Evolutionary conservation across 257 asterid genomes (phyloP), one percentile per base, ranked within the genome.

Genomic region (Handroanthus guayacan): DNA sequence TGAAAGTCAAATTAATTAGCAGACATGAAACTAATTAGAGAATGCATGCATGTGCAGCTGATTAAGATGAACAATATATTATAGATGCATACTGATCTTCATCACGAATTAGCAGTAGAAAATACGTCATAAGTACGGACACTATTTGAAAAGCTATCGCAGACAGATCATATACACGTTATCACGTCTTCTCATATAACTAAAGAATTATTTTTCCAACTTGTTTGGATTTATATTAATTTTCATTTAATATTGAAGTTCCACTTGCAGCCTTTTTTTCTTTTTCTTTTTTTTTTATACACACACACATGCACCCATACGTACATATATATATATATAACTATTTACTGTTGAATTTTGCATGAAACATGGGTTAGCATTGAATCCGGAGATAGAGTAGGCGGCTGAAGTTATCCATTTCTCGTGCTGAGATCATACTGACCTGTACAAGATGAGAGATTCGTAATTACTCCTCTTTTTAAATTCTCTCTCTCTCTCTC

Each of bases 41-140:
- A 25, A 25, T 25, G 31, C 31, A 65, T 57, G 70, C 79, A 79
- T 72, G 78, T 72, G 82, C n/a, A 44, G 75, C 48, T 66, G 75
- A 72, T 57, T 17, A 47, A 47, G 69, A 56, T 64, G 44, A 39
- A 11, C 68, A 38, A n/a, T 31, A n/a, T 31, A 25, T 25, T 25
- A 25, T 25, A 25, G 1, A 25, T 25, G 31, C 31, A 25, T 25
- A 25, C 31, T 25, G 31, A 25, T 25, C 44, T 18, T 60, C 14
- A 9, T 44, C 6, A 38, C 9, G 5, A 17, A 2, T 16, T 18
- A 9, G 61, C 47, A 20, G 44, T 14, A 38, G 54, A 54, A 70
- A 36, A 71, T 43, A 56, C 14, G 5, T 6, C 54, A 71, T 68
- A 76, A 57, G 80, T 68, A 68, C 80, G 75, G 71, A 74, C 50